Conservation (phyloP, 495 filamentous ascomycete genomes). For the Aspergillus ellipticus region DNA sequence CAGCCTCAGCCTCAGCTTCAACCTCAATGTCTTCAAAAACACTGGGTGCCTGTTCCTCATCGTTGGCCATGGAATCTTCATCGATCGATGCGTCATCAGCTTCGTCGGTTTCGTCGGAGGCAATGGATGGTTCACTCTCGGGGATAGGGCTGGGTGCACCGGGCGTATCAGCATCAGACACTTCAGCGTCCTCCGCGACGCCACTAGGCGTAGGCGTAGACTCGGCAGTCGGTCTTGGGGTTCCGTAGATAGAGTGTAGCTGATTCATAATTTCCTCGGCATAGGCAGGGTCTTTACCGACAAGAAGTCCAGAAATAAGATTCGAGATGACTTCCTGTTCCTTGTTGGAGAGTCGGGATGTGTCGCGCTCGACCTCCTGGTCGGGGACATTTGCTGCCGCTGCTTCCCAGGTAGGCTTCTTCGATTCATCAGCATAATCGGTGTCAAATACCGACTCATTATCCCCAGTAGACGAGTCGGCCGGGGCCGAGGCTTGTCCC, state of each 20-base stretch:
- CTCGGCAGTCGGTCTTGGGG: constrained; percentile 45
- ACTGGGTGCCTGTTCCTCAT: background rate
- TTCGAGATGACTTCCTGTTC: constrained; percentile 58
- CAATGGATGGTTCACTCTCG: background rate
- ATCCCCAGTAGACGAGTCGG: background rate
- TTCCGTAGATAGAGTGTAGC: constrained; percentile 62
- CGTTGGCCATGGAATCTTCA: background rate
- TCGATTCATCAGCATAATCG: background rate
- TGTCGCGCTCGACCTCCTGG: constrained; percentile 28
- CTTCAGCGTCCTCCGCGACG: background rate
- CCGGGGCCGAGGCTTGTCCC: background rate
- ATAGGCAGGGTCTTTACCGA: constrained; percentile 75
- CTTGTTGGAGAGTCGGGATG: constrained; percentile 1
- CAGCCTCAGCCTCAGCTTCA: background rate
- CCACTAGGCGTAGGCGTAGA: constrained; percentile 41
- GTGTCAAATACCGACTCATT: background rate
- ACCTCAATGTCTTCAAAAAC: background rate
- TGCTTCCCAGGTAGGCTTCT: constrained; percentile 40
- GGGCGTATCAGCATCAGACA: background rate
- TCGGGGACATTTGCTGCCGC: constrained; percentile 51
- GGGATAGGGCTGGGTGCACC: background rate
- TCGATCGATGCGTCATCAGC: background rate
- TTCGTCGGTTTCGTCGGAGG: background rate
- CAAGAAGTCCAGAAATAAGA: constrained; percentile 71
- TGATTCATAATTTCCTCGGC: constrained; percentile 75